These are phyloP conservation scores for Apiospora arundinis DNA, from an alignment of 2,329 filamentous ascomycete species.

Conservation along the genomic window DNA sequence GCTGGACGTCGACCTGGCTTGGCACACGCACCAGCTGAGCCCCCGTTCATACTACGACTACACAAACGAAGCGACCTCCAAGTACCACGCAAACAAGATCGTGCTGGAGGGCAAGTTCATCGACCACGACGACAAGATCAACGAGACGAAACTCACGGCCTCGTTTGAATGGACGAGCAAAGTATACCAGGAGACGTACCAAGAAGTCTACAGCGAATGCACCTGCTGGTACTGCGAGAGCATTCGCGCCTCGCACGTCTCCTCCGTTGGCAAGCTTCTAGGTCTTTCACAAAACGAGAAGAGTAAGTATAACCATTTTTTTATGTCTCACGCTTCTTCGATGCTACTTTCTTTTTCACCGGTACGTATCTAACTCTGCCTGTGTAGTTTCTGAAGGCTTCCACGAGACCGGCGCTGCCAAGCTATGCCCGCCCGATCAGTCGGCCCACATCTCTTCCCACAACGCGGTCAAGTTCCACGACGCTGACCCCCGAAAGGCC, in stretches of 20 bases:
- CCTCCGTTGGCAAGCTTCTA: slow-evolving; percentile 51
- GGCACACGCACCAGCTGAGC: slow-evolving; percentile 81
- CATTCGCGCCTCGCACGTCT: slow-evolving; percentile 63
- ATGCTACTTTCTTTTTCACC: not conserved
- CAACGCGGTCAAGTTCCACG: slow-evolving; percentile 61
- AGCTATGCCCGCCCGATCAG: slow-evolving; percentile 59
- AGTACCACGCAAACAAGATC: slow-evolving; percentile 73
- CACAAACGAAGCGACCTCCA: slow-evolving; percentile 47
- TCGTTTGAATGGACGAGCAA: slow-evolving; percentile 77
- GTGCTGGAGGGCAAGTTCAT: slow-evolving; percentile 62
- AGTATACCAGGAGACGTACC: slow-evolving; percentile 68
- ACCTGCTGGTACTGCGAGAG: slow-evolving; percentile 87
- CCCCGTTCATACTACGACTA: slow-evolving; percentile 68
- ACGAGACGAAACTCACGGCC: slow-evolving; percentile 66
- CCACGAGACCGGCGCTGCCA: slow-evolving; percentile 54
- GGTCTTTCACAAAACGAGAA: slow-evolving; percentile 53
- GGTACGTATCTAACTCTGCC: not conserved
- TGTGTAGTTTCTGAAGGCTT: slow-evolving; percentile 49
- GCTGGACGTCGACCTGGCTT: slow-evolving; percentile 75
- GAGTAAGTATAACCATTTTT: slow-evolving; percentile 33
- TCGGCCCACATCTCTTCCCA: slow-evolving; percentile 77
- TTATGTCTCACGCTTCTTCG: not conserved
- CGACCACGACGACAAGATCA: slow-evolving; percentile 85
- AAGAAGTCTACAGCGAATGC: slow-evolving; percentile 75
- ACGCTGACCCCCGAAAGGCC: slow-evolving; percentile 28